Conservation (phyloP, 75 land plant species). For the Selaginella moellendorffii region DNA sequence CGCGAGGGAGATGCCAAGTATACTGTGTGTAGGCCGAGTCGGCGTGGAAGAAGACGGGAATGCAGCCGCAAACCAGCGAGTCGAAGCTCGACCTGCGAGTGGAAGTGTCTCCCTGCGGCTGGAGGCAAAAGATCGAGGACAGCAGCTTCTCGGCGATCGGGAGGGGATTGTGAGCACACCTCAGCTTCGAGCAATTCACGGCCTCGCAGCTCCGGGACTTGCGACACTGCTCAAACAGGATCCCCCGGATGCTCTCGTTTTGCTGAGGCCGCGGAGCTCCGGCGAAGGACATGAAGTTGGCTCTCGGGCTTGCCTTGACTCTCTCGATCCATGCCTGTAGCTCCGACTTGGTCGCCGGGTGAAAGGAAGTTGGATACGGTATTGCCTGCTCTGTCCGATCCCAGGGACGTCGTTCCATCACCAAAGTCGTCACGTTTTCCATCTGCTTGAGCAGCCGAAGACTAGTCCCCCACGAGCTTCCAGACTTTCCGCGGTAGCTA, state of each 20-base stretch:
- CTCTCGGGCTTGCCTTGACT: neutral
- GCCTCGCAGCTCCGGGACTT: slow-evolving; percentile 4
- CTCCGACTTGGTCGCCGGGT: slow-evolving; percentile 4
- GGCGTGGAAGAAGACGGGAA: neutral
- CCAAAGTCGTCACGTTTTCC: slow-evolving; percentile 2
- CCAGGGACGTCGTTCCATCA: slow-evolving; percentile 13
- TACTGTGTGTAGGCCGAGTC: slow-evolving; percentile 3
- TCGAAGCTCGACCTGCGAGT: slow-evolving; percentile 1
- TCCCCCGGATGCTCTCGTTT: neutral
- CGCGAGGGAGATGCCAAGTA: neutral
- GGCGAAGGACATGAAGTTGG: neutral
- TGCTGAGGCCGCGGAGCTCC: neutral
- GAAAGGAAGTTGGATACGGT: slow-evolving; percentile 26
- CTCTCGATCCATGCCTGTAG: slow-evolving; percentile 4
- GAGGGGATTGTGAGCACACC: neutral
- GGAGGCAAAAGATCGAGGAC: neutral
- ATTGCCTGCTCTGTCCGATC: slow-evolving; percentile 12
- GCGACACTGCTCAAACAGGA: slow-evolving; percentile 9
- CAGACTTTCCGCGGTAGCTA: neutral
- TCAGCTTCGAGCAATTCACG: neutral
- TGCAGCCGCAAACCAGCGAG: neutral
- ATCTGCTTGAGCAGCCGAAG: neutral
- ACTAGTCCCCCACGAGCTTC: slow-evolving; percentile 10
- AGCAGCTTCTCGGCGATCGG: neutral
- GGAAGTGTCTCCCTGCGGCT: slow-evolving; percentile 1